Base-by-base conservation (phyloP, 225 moss, liverwort and hornwort genomes). In the Climacium dendroides region DNA sequence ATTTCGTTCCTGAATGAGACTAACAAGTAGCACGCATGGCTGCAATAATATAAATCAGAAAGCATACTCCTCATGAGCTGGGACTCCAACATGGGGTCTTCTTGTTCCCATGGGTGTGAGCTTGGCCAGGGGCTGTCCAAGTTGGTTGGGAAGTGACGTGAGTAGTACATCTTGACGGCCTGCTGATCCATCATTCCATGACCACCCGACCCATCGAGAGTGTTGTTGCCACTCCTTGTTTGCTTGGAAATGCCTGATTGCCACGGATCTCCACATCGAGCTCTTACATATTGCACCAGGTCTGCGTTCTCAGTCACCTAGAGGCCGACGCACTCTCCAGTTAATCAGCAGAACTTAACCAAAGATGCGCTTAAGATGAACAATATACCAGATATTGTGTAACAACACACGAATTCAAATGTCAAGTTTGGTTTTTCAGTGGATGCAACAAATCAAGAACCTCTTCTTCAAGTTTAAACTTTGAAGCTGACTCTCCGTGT, bases 21-120 rank as follows among this genome's bases (percentile, higher is more conserved):
- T 11, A 61, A 69, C 15, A n/a, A 30, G 55, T 28, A 48, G 47
- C 77, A 81, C 37, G 57, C 57, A 82, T 57, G 22, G 34, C 47
- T 74, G 29, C 25, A 45, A 45, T 59, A 43, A 77, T 29, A 70
- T 22, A 85, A 89, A 84, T 88, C 74, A 64, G 88, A 67, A 95
- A 87, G 65, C 94, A 18, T 92, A 96, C 96, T 92, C 89, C 95
- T 88, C 91, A 94, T 84, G 85, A 94, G 90, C 85, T 99, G 97
- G 39, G 96, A 91, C 74, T 94, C 95, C 89, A 97, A 87, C 91
- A 96, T 81, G 37, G 96, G 78, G 80, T 93, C 99, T 57, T 96
- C 99, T 78, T 96, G 97, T 82, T 94, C 97, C 97, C 97, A 99
- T 13, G 95, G 91, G 88, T 95, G 94, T 26, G 93, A 94, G 89